Conservation (phyloP, 192 early-diverging fungal genomes). For the Helicostylum pulchrum region DNA sequence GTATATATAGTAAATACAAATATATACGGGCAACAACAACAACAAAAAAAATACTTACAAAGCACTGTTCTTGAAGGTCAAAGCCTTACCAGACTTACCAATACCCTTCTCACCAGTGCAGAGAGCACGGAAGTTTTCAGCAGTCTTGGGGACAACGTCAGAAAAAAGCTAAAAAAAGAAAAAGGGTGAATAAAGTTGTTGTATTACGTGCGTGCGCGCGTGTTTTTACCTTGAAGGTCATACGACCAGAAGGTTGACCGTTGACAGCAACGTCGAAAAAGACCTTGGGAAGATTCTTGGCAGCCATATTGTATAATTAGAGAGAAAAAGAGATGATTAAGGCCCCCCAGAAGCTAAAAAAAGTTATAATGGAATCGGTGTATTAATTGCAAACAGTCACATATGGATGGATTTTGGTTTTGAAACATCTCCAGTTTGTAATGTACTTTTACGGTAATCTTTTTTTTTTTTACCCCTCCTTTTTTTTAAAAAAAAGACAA, state of each 20-base stretch:
- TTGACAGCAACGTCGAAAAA: conserved; percentile 75
- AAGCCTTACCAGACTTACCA: conserved; percentile 58
- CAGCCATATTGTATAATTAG: conserved; percentile 30
- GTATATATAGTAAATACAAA: not conserved
- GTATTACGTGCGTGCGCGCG: too few relatives aligned
- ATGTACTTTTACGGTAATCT: too few relatives aligned
- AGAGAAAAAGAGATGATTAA: too few relatives aligned
- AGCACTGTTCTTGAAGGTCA: conserved; percentile 52
- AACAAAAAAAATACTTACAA: conserved; percentile 36
- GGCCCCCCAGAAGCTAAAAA: too few relatives aligned
- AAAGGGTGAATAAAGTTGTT: not conserved
- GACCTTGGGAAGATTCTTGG: conserved; percentile 51
- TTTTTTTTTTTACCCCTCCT: too few relatives aligned
- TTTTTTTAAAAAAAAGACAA: too few relatives aligned
- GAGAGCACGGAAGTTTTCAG: conserved; percentile 87
- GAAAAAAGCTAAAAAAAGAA: conserved; percentile 53
- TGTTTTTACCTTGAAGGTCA: conserved; percentile 54
- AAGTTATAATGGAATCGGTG: too few relatives aligned
- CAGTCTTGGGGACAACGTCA: conserved; percentile 88
- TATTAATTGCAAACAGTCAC: too few relatives aligned
- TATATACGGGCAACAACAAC: not conserved
- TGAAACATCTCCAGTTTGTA: too few relatives aligned
- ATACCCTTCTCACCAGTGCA: conserved; percentile 61
- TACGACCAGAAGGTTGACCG: conserved; percentile 50
- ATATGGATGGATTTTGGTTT: too few relatives aligned